Conservation (phyloP, 371 early-diverging fungal species). For the Syncephalastrum sp. region DNA sequence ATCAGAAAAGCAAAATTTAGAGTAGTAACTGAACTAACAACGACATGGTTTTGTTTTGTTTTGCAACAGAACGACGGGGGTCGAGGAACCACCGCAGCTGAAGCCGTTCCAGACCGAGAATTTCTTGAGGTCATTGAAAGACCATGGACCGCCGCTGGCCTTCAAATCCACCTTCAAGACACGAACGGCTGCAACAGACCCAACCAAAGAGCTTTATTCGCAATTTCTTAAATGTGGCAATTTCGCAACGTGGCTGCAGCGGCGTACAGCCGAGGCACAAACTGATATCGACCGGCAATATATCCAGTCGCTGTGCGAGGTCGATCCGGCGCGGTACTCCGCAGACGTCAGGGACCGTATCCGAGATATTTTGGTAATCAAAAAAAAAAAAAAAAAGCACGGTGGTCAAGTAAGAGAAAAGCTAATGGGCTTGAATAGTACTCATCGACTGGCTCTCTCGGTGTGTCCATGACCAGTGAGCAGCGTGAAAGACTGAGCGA, state of each 20-base stretch:
- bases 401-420: not conserved
- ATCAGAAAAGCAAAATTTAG: too few species aligned
- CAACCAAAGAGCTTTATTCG: conserved; percentile 71
- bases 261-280: conserved; percentile 76
- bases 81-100: conserved; percentile 28
- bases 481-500: conserved; percentile 11
- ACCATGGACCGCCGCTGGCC: conserved; percentile 52
- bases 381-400: not conserved
- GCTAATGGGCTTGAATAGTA: conserved; percentile 4
- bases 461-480: conserved; percentile 9
- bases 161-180: conserved; percentile 54
- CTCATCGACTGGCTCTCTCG: conserved; percentile 5
- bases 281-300: conserved; percentile 66
- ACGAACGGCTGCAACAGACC: conserved; percentile 42
- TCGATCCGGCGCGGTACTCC: conserved; percentile 31
- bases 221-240: conserved; percentile 91
- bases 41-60: conserved; percentile 5
- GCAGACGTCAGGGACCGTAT: conserved; percentile 15
- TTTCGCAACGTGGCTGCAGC: conserved; percentile 94
- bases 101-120: conserved; percentile 54
- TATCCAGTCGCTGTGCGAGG: conserved; percentile 50
- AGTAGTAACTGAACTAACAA: not conserved
- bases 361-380: conserved; percentile 22
- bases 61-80: conserved; percentile 18
- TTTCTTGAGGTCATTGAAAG: conserved; percentile 53